These are phyloP conservation scores for Prunus mongolica DNA, from an alignment of 306 rosid species.

Conservation along the genomic window DNA sequence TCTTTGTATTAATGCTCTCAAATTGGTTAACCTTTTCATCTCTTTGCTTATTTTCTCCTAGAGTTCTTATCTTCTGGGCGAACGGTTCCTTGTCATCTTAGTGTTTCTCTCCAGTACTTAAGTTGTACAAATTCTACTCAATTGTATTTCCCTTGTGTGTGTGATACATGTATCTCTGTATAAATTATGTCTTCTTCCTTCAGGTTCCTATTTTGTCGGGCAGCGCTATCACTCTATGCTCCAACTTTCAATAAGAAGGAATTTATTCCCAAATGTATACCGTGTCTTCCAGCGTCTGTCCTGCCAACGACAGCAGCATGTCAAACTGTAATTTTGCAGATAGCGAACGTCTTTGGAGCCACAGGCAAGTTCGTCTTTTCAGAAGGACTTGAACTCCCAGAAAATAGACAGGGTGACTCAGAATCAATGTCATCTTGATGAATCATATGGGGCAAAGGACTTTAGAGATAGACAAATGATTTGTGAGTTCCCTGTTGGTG, in stretches of 20 bases:
- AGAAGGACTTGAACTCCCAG: conserved; percentile 38
- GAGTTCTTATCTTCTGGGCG: background rate
- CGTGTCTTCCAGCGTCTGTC: conserved; percentile 52
- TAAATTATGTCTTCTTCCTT: conserved; percentile 6
- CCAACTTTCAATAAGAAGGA: conserved; percentile 57
- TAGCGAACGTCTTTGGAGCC: conserved; percentile 63
- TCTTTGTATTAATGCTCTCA: background rate
- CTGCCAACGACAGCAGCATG: conserved; percentile 31
- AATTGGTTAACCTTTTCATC: background rate
- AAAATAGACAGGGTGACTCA: conserved; percentile 20
- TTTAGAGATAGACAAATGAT: background rate
- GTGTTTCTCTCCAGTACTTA: too few relatives aligned
- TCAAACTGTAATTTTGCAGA: conserved; percentile 46
- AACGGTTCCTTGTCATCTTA: background rate
- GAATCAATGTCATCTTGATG: conserved; percentile 20
- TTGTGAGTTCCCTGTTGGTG: background rate
- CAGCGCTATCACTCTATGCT: conserved; percentile 54
- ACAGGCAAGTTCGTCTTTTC: conserved; percentile 49
- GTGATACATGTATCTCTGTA: background rate
- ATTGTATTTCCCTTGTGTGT: background rate
- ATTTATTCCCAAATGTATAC: conserved; percentile 65
- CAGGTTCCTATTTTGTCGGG: conserved; percentile 80
- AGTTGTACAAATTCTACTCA: background rate
- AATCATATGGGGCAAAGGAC: background rate
- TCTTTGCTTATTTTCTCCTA: background rate